These are phyloP conservation scores for Didymosphaeria variabile DNA, from an alignment of 2,329 filamentous ascomycete genomes.

Conservation along the genomic window DNA sequence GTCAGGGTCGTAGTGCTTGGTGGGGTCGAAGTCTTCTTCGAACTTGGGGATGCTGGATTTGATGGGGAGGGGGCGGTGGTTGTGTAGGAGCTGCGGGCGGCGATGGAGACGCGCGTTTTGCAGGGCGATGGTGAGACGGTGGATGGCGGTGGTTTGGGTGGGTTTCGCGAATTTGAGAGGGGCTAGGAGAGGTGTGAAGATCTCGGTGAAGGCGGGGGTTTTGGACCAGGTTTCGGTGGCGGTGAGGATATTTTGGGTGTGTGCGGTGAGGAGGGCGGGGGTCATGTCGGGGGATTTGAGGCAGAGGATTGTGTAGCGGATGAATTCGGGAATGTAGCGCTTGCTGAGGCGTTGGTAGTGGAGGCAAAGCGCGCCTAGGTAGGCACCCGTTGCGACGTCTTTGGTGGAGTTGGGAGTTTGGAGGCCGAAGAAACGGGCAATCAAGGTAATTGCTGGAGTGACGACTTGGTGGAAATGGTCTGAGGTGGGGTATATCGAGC, in stretches of 20 bases:
- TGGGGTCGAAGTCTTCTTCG: conserved; percentile 92
- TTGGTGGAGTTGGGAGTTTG: conserved; percentile 71
- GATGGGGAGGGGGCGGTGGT: conserved; percentile 88
- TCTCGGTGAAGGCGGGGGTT: conserved; percentile 79
- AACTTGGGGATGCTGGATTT: conserved; percentile 92
- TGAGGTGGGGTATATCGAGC: conserved; percentile 88
- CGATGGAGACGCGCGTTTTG: conserved; percentile 71
- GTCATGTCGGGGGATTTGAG: conserved; percentile 58
- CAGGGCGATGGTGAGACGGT: conserved; percentile 70
- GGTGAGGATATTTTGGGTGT: conserved; percentile 70
- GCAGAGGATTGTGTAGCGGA: conserved; percentile 82
- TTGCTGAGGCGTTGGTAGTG: conserved; percentile 86
- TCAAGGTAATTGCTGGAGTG: conserved; percentile 87
- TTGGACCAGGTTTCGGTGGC: conserved; percentile 77
- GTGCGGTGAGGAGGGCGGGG: conserved; percentile 64
- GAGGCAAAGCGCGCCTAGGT: conserved; percentile 78
- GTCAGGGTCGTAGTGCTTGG: conserved; percentile 97
- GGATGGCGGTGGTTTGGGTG: conserved; percentile 60
- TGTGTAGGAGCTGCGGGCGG: conserved; percentile 84
- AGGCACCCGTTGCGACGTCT: conserved; percentile 78
- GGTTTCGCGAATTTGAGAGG: conserved; percentile 42
- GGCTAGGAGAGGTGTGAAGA: conserved; percentile 70
- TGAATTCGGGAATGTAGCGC: conserved; percentile 86
- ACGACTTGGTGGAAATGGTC: conserved; percentile 97
- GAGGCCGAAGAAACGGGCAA: conserved; percentile 83